Conservation (phyloP, 1,139 yeast species). For the Blastobotrys arbuscula region DNA sequence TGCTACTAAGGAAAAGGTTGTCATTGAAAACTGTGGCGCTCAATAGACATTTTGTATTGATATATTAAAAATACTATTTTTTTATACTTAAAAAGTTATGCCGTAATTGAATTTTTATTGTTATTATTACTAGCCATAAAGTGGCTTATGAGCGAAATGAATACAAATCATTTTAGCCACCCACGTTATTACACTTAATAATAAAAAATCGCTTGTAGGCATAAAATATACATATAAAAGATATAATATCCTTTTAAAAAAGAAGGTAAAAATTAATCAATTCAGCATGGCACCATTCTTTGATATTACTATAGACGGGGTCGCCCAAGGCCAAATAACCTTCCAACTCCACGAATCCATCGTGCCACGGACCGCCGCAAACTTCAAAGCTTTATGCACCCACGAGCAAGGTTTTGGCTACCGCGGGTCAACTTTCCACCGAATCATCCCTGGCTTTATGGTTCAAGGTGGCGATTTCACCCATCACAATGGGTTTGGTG, state of each 20-base stretch:
- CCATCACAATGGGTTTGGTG: conserved; percentile 47
- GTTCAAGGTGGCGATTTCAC: conserved; percentile 50
- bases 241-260: too few species aligned
- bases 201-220: too few species aligned
- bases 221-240: too few species aligned
- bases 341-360: conserved; percentile 85
- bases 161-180: too few species aligned
- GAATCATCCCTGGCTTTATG: conserved; percentile 47
- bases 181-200: too few species aligned
- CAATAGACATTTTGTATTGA: neutral
- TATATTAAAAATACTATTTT: neutral
- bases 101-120: too few species aligned
- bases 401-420: conserved; percentile 78
- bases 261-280: neutral
- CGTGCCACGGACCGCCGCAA: conserved; percentile 90
- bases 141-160: too few species aligned
- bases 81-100: too few species aligned
- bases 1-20: conserved; percentile 68
- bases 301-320: neutral
- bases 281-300: neutral
- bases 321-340: conserved; percentile 53
- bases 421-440: conserved; percentile 41
- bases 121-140: too few species aligned
- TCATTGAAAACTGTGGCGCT: conserved; percentile 77
- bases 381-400: conserved; percentile 60